Evolutionary conservation across 108 stramenopile species (phyloP), one percentile per base, ranked within the genome.

Genomic region (Pseudonitzschia multiseries): DNA sequence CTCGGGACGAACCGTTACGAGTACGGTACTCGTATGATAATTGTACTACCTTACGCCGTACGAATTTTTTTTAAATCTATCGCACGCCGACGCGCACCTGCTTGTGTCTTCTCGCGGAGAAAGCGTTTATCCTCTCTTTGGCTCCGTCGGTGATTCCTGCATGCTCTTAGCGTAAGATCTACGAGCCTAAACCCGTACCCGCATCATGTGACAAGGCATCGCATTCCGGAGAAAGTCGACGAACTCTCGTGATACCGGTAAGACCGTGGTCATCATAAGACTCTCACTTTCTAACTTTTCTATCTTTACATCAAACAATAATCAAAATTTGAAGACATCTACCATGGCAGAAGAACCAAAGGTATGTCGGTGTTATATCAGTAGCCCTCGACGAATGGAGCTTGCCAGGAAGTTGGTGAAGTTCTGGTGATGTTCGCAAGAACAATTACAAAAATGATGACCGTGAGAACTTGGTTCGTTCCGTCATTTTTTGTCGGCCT

Each of bases 261-360:
- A n/a, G 2, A 18, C 13, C 9, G 46, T 48, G 46, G 46, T 48
- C 46, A 48, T 48, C 46, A 14, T 10, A 48, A 36, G 36, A 36
- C 4, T 48, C 46, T 18, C 18, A 48, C 46, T 8, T 48, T 48
- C 14, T 10, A 14, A 2, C 18, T 8, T 10, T 48, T 48, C 18
- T 14, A 48, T 10, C 46, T 2, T 48, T 48, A 8, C 1, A 48
- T 48, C 18, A 18, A 48, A 48, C 1, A 48, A 48, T 2, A 2
- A n/a, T n/a, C n/a, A n/a, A n/a, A 18, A 48, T 48, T 48, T 18
- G 10, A 24, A 59, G 57, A 62, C 32, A 62, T 62, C 32, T 36
- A 62, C 32, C 61, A 62, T 62, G 61, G 61, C 61, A 40, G 18
- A 3, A 62, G 61, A 42, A 62, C 32, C 61, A 33, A 62, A 62